Percentiles rank a stretch among this genome's conserved stretches.
Conservation (phyloP, 169 alveolate species). For the Plasmodium malariae region DNA sequence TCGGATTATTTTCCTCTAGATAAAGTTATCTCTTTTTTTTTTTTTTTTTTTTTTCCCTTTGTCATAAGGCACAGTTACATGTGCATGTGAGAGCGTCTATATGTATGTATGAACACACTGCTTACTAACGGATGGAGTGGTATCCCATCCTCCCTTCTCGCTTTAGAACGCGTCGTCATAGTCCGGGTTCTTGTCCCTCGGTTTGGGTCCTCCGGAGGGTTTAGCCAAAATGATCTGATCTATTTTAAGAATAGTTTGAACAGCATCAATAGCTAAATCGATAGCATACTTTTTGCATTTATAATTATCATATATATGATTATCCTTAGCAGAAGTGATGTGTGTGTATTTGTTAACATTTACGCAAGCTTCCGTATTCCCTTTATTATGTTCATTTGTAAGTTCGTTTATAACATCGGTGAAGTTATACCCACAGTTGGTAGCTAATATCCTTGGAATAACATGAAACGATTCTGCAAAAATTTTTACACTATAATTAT, state of each 20-base stretch:
- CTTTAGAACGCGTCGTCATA: constrained; percentile 72
- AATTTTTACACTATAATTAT: constrained; percentile 97
- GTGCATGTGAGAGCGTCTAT: too few species aligned
- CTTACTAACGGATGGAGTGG: too few species aligned
- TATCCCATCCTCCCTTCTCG: too few species aligned
- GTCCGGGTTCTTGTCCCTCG: constrained; percentile 88
- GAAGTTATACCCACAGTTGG: constrained; percentile 96
- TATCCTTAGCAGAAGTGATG: constrained; percentile 76
- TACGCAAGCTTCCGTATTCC: constrained; percentile 84
- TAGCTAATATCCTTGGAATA: constrained; percentile 97
- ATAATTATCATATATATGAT: constrained; percentile 92
- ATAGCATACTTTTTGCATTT: constrained; percentile 96
- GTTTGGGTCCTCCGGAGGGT: constrained; percentile 99
- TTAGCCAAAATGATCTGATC: constrained; percentile 99
- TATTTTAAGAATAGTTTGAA: constrained; percentile 96
- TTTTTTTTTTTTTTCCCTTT: too few species aligned
- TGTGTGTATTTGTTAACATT: constrained; percentile 75
- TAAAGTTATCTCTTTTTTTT: too few species aligned
- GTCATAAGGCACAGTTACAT: too few species aligned
- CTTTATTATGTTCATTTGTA: constrained; percentile 87
- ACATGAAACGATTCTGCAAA: constrained; percentile 98
- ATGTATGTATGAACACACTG: too few species aligned
- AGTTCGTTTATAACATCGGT: constrained; percentile 87
- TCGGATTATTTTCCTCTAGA: too few species aligned
- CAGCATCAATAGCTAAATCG: constrained; percentile 97